These are phyloP conservation scores for Coriaria nepalensis DNA, from an alignment of 306 rosid genomes.

Conservation along the genomic window DNA sequence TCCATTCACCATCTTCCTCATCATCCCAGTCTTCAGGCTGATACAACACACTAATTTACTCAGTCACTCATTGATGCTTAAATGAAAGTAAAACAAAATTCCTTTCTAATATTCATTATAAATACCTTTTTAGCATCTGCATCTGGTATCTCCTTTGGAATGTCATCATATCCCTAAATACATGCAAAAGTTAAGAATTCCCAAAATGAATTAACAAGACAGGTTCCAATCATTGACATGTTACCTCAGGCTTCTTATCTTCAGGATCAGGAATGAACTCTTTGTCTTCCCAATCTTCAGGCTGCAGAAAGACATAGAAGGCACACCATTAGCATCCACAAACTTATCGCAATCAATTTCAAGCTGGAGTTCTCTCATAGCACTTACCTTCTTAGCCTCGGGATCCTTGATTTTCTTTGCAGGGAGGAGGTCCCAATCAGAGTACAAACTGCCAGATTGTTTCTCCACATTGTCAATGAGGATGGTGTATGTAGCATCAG, in stretches of 20 bases:
- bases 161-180: slow-evolving; percentile 84
- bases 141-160: slow-evolving; percentile 68
- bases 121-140: slow-evolving; percentile 88
- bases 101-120: background rate
- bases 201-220: too few relatives aligned
- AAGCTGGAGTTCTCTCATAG: background rate
- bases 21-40: slow-evolving; percentile 99
- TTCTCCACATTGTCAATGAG: slow-evolving; percentile 87
- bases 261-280: slow-evolving; percentile 94
- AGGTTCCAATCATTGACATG: background rate
- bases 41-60: slow-evolving; percentile 15
- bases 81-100: too few relatives aligned
- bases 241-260: slow-evolving; percentile 94
- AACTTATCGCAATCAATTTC: slow-evolving; percentile 3
- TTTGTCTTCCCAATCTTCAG: slow-evolving; percentile 98
- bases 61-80: slow-evolving; percentile 3
- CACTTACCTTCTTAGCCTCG: slow-evolving; percentile 66
- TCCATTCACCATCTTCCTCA: slow-evolving; percentile 99
- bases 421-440: slow-evolving; percentile 93
- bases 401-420: slow-evolving; percentile 90
- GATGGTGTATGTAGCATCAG: slow-evolving; percentile 94
- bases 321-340: slow-evolving; percentile 12
- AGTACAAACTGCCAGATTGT: slow-evolving; percentile 87
- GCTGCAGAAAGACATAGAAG: slow-evolving; percentile 33
- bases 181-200: background rate